Base-by-base conservation (phyloP, 768 basidiomycete species). In the Leccinum arenicola region DNA sequence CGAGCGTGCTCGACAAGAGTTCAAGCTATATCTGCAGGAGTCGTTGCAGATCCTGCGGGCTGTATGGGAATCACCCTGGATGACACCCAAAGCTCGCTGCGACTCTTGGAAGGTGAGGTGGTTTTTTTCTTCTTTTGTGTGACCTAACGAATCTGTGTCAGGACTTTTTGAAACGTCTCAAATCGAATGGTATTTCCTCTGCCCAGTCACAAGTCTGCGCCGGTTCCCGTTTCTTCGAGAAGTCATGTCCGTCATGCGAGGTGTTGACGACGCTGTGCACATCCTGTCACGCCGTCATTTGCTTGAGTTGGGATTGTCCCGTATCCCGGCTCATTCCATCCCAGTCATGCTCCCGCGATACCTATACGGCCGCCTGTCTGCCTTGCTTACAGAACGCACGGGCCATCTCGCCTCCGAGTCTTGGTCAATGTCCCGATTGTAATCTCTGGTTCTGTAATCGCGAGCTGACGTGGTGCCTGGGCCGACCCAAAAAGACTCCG, bases 391-490 rank as follows among this genome's bases (percentile, higher is more conserved):
- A 62, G 15, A 52, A 4, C 15, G 48, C 47, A 7, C 33, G 31
- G n/a, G 11, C 10, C 4, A 25, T 55, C 1, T 63, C 62, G 11
- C 14, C 36, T 23, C 61, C 31, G 31, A 31, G 31, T 31, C 10
- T 69, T 0, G 66, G 61, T 23, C 50, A 68, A 56, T 68, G 69
- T 40, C 68, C 68, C n/a, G 15, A 53, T 9, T 70, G 66, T 47
- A 12, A 59, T 23, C 57, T 60, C 50, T 70, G 68, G 68, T 66
- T 60, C 52, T 68, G 66, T 49, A 8, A 21, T 11, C 9, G 19
- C 5, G 69, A 70, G 5, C 21, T 69, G 57, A 59, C 49, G 3
- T 70, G 68, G 68, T 70, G 68, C 51, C 45, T 55, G 1, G 68
- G 69, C 43, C 66, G 69, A 52, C 68, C 68, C 2, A 65, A 38